These are phyloP conservation scores for Neurospora sp. DNA, from an alignment of 495 filamentous ascomycete species.

Conservation along the genomic window DNA sequence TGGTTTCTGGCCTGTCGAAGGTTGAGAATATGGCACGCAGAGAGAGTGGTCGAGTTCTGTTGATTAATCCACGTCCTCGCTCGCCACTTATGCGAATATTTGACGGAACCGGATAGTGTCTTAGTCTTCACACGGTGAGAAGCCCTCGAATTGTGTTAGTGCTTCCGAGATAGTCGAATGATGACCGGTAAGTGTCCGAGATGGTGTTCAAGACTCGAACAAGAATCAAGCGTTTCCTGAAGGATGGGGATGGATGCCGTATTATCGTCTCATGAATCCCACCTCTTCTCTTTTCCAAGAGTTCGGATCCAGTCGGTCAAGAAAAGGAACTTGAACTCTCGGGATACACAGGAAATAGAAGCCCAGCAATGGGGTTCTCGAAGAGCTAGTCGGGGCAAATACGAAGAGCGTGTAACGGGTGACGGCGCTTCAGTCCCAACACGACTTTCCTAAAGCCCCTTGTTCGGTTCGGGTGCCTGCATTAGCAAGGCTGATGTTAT, in stretches of 20 bases:
- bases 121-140: background rate
- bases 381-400: conserved; percentile 3
- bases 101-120: background rate
- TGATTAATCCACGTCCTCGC: background rate
- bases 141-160: background rate
- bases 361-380: background rate
- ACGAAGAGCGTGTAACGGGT: conserved; percentile 22
- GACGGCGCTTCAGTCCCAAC: conserved; percentile 5
- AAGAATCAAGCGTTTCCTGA: background rate
- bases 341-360: background rate
- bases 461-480: conserved; percentile 14
- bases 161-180: background rate
- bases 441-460: background rate
- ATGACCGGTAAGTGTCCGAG: background rate
- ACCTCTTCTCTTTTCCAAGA: background rate
- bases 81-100: background rate
- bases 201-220: background rate
- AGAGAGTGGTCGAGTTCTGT: background rate
- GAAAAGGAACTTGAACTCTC: background rate
- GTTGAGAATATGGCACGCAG: background rate
- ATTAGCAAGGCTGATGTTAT: conserved; percentile 12
- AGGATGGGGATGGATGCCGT: background rate
- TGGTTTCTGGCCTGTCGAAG: background rate
- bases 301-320: background rate
- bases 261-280: background rate